Evolutionary conservation across 495 filamentous ascomycete species (phyloP), one percentile per base, ranked within the genome.

Genomic region (Bombardia bombarda): DNA sequence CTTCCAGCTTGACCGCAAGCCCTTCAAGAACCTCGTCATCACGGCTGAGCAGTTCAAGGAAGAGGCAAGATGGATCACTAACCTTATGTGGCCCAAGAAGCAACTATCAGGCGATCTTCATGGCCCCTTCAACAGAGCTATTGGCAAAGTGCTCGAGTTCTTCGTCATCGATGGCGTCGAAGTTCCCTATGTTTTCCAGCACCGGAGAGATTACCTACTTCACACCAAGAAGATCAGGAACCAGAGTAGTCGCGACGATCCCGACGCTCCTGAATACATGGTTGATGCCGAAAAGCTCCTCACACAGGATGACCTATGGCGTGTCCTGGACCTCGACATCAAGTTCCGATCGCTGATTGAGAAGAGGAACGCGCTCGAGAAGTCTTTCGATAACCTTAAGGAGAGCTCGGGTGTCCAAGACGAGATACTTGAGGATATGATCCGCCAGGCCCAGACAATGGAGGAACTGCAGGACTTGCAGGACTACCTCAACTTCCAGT

Each of bases 131-230:
- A 82, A 85, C 53, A 82, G 84, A 49, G 83, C 93, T 2, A 82
- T 97, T 37, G 79, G 79, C 41, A 93, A 93, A 61, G 87, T 96
- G n/a, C 71, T 98, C 43, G 87, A 95, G 52, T 95, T 97, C 50
- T 83, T 98, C 55, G 83, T 90, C 31, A 78, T 87, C 6, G 89
- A 96, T 47, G 84, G 93, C 42, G 86, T 84, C 58, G 92, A 98
- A 56, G 89, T 96, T 3, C 90, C 92, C 0, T 98, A 92, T 57
- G 89, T 98, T 49, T 96, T 95, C 63, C 93, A 97, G 56, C 90
- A 98, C 52, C 86, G 93, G 28, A 90, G 94, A 61, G 92, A 98
- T 59, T 97, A 97, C 60, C 79, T 98, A 47, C 96, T 97, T 47
- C 88, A 98, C 53, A 82, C 88, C 35, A 81, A 80, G 43, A 89